Evolutionary conservation across 176 grass and related monocot species (phyloP).

Genomic region (Ensete ventricosum): DNA sequence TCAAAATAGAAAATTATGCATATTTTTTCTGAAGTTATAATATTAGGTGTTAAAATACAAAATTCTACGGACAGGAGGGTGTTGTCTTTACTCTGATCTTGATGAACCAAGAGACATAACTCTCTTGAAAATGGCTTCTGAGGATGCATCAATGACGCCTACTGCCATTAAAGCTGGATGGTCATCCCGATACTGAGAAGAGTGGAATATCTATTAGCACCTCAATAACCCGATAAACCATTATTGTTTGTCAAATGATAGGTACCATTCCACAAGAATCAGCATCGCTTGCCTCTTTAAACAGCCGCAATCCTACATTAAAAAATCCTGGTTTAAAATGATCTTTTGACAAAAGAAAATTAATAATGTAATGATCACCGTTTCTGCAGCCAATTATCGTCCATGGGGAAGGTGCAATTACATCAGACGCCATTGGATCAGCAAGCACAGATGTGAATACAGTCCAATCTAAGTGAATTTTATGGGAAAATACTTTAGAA

Average conservation of each 20-base stretch:
- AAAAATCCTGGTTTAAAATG: neutral
- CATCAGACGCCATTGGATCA: conserved; percentile 19
- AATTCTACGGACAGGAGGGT: neutral
- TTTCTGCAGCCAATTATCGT: conserved; percentile 19
- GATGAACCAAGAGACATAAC: conserved; percentile 93
- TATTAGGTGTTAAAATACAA: neutral
- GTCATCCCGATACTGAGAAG: conserved; percentile 81
- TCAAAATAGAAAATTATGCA: neutral
- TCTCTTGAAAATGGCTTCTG: conserved; percentile 69
- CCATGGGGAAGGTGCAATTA: conserved; percentile 22
- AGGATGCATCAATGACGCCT: conserved; percentile 82
- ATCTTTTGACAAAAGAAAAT: conserved; percentile 16
- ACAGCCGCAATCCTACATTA: conserved; percentile 67
- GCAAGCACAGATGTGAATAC: conserved; percentile 1
- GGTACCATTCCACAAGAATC: conserved; percentile 31
- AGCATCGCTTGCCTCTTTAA: conserved; percentile 88
- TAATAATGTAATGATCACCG: conserved; percentile 3
- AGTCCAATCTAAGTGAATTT: conserved; percentile 13
- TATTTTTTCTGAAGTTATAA: neutral
- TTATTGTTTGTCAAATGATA: neutral
- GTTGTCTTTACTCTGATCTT: conserved; percentile 73
- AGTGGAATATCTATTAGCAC: conserved; percentile 24
- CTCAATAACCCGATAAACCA: neutral
- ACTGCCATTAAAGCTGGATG: conserved; percentile 99
- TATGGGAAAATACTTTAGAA: neutral